A percentile compares a stretch with the other conserved stretches of the same genome.
Conservation (phyloP, 495 filamentous ascomycete genomes). For the Aspergillus ostianus region DNA sequence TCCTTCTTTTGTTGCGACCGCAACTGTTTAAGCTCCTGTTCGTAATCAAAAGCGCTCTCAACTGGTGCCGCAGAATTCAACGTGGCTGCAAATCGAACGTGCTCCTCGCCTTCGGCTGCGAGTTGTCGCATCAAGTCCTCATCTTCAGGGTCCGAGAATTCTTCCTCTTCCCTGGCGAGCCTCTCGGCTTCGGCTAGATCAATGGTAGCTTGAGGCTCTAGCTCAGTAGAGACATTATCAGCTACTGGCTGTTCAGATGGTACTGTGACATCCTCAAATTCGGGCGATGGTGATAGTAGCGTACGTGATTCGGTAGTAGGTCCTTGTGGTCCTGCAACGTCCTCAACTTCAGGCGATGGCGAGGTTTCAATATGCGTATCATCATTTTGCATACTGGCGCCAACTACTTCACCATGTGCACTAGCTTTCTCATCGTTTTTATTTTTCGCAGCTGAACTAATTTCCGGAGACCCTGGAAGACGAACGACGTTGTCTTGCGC, state of each 20-base stretch:
- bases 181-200: slow-evolving; percentile 27
- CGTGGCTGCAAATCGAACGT: slow-evolving; percentile 83
- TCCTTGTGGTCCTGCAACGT: slow-evolving; percentile 30
- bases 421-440: neutral
- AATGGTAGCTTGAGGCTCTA: slow-evolving; percentile 12
- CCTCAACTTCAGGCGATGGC: slow-evolving; percentile 54
- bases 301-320: neutral
- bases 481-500: neutral
- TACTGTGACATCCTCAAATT: slow-evolving; percentile 19
- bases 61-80: slow-evolving; percentile 62
- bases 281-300: slow-evolving; percentile 47
- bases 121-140: slow-evolving; percentile 83
- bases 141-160: slow-evolving; percentile 81
- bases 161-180: slow-evolving; percentile 47
- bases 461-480: neutral
- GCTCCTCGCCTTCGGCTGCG: slow-evolving; percentile 85
- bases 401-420: neutral
- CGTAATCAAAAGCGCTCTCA: slow-evolving; percentile 73
- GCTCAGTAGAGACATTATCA: neutral
- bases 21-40: slow-evolving; percentile 80
- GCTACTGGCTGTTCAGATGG: neutral
- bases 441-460: neutral
- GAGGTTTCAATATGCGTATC: slow-evolving; percentile 25
- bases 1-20: slow-evolving; percentile 95
- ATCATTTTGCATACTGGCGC: neutral